Conservation (phyloP, 345 rosid species). For the Trapa incisa region DNA sequence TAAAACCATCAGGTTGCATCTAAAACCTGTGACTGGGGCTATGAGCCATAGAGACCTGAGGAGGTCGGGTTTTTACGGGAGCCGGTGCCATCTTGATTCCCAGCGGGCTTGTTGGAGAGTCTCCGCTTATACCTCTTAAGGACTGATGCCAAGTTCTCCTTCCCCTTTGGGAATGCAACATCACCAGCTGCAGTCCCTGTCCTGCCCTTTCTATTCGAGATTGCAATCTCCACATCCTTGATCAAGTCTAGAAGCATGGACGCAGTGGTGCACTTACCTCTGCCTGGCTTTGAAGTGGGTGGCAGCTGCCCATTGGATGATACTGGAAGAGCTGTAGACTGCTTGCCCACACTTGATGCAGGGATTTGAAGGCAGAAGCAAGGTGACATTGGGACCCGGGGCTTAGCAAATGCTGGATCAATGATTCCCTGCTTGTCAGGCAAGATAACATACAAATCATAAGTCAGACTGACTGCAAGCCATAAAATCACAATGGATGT, state of each 20-base stretch:
- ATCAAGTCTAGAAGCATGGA: conserved; percentile 50
- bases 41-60: conserved; percentile 4
- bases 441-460: conserved; percentile 4
- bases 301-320: conserved; percentile 63
- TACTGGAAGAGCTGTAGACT: conserved; percentile 35
- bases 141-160: conserved; percentile 86
- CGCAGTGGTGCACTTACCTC: conserved; percentile 68
- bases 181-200: conserved; percentile 96
- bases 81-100: conserved; percentile 28
- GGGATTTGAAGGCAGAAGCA: conserved; percentile 84
- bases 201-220: conserved; percentile 80
- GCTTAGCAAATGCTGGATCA: conserved; percentile 74
- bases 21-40: background rate
- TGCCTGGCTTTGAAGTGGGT: conserved; percentile 54
- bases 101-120: conserved; percentile 39
- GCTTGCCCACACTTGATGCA: conserved; percentile 26
- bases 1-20: background rate
- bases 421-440: conserved; percentile 53
- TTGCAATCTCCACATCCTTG: conserved; percentile 80
- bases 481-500: background rate
- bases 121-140: conserved; percentile 91
- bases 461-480: background rate
- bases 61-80: conserved; percentile 24
- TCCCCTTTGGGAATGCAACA: conserved; percentile 91
- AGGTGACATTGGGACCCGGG: conserved; percentile 51